Percentiles rank a stretch among this genome's conserved stretches.
Evolutionary conservation across 2,329 filamentous ascomycete genomes (phyloP).

Genomic region (Claviceps paspali): DNA sequence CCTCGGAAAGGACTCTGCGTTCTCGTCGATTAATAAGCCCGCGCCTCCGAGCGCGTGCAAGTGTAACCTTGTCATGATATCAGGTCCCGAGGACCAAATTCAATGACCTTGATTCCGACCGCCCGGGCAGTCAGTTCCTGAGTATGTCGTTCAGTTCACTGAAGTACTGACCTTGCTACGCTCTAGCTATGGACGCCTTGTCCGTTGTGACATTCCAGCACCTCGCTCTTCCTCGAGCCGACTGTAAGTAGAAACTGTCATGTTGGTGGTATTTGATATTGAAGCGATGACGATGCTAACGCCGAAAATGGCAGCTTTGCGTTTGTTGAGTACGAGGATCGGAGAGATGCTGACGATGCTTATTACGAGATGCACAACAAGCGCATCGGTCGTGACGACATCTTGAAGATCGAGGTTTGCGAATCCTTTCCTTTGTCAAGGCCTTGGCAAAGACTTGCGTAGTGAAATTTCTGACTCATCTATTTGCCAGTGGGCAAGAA

Average conservation of each 20-base stretch:
- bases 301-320: conserved; percentile 50
- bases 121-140: neutral
- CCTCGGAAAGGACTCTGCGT: conserved; percentile 13
- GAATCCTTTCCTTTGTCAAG: neutral
- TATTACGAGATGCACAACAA: conserved; percentile 99
- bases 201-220: conserved; percentile 95
- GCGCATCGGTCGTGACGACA: conserved; percentile 86
- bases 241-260: conserved; percentile 52
- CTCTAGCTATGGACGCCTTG: conserved; percentile 82
- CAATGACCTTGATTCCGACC: conserved; percentile 1
- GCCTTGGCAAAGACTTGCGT: too few relatives aligned
- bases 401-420: conserved; percentile 91
- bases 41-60: conserved; percentile 9
- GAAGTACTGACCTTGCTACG: conserved; percentile 16
- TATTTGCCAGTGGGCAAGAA: conserved; percentile 76
- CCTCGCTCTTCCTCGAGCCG: conserved; percentile 85
- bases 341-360: conserved; percentile 93
- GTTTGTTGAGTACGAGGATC: conserved; percentile 97
- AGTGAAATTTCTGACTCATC: conserved; percentile 2
- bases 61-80: conserved; percentile 6
- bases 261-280: neutral
- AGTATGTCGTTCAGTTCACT: conserved; percentile 3
- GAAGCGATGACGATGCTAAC: conserved; percentile 3
- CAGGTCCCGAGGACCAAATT: conserved; percentile 4
- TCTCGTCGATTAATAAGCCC: conserved; percentile 11